These are phyloP conservation scores for Ophiostoma fasciatum DNA, from an alignment of 2,329 filamentous ascomycete species.

Conservation along the genomic window DNA sequence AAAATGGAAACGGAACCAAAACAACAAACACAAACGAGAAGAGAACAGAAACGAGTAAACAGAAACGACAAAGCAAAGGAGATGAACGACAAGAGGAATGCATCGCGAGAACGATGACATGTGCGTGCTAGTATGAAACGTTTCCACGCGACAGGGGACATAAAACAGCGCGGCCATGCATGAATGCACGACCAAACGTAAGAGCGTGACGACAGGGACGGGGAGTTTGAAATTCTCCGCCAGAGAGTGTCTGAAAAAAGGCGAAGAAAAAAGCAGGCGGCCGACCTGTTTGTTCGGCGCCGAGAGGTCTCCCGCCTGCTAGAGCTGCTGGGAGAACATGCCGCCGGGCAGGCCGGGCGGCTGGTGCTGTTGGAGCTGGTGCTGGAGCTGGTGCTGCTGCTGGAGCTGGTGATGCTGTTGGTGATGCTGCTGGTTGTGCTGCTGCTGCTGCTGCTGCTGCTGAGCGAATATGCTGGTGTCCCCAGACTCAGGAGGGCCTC, in stretches of 20 bases:
- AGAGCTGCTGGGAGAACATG: constrained; percentile 6
- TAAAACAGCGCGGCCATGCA: no score
- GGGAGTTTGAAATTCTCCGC: no score
- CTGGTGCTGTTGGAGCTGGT: constrained; percentile 1
- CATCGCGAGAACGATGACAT: no score
- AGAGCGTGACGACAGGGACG: no score
- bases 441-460: constrained; percentile 17
- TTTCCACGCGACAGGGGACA: no score
- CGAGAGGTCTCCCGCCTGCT: background rate
- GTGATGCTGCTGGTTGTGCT: constrained; percentile 5
- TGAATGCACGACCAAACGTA: no score
- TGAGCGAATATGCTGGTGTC: constrained; percentile 28
- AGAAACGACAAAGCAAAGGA: no score
- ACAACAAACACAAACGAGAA: background rate
- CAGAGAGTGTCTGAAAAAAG: no score
- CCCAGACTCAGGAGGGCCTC: constrained; percentile 28
- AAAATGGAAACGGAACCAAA: background rate
- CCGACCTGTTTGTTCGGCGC: no score
- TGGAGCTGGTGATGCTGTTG: background rate
- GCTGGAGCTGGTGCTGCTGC: constrained; percentile 3
- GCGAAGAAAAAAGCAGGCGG: background rate
- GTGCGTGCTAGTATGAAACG: no score
- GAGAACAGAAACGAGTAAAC: background rate
- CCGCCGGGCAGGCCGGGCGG: constrained; percentile 1
- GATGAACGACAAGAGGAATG: no score